Base-by-base conservation (phyloP, 495 filamentous ascomycete genomes). In the Cryomyces antarcticus region DNA sequence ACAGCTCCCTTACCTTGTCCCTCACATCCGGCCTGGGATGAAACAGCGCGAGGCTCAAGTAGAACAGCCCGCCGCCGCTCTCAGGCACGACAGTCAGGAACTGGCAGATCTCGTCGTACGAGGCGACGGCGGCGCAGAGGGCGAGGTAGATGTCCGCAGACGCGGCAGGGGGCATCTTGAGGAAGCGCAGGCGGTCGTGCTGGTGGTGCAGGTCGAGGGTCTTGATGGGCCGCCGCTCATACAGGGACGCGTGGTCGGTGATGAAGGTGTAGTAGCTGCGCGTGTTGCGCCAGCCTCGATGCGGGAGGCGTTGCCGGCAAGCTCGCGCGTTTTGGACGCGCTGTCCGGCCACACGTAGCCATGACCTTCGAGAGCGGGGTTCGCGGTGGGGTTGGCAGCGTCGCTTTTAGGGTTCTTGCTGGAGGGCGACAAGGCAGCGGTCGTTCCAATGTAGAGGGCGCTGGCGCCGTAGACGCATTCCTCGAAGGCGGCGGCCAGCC, bases 311-410 rank as follows among this genome's bases (percentile, higher is more conserved):
- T 88, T 93, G 1, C 82, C 88, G 5, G 81, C 76, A 27, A 99
- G 68, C 60, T 96, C 92, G 40, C 74, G 75, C 49, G 78, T 72
- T 57, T 81, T 84, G n/a, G 77, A 66, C 7, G 61, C 57, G 39
- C 93, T 83, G 56, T 93, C 82, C 5, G 73, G 59, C 92, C 92
- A 99, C 5, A 99, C 87, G 53, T 92, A 94, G 30, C 89, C 89
- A 58, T 99, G 89, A 3, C 89, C 85, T 9, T 28, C n/a, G 24
- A 39, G 7, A 2, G n/a, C 38, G 12, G 33, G 33, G 33, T 13
- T 36, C 3, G 33, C 3, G 38, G 76, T 73, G 40, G 72, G 70
- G 47, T 84, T 77, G 17, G 56, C 12, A 13, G 46, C 9, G 7
- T 40, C 7, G 42, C 30, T 38, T 28, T 13, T 10, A 9, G 41